Conservation (phyloP, 257 asterid genomes). For the Verbena officinalis region DNA sequence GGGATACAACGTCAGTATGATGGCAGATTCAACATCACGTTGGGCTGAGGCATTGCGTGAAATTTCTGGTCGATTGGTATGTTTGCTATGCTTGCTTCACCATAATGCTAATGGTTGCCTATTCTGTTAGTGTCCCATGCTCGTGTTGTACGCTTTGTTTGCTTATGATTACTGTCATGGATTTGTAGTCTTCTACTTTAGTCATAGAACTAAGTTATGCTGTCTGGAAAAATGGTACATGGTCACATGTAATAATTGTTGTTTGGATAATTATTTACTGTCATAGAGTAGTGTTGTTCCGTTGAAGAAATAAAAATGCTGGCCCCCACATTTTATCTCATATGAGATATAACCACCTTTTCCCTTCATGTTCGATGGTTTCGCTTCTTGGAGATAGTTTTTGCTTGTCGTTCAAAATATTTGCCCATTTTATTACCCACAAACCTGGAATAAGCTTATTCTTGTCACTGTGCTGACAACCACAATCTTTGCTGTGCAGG, state of each 20-base stretch:
- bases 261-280: background rate
- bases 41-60: slow-evolving; percentile 99
- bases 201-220: background rate
- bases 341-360: background rate
- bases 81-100: slow-evolving; percentile 30
- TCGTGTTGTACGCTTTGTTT: slow-evolving; percentile 9
- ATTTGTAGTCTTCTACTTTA: slow-evolving; percentile 6
- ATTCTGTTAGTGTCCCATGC: slow-evolving; percentile 16
- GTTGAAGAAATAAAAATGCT: slow-evolving; percentile 7
- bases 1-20: slow-evolving; percentile 99
- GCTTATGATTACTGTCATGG: slow-evolving; percentile 11
- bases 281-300: slow-evolving; percentile 6
- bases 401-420: background rate
- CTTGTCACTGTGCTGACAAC: slow-evolving; percentile 23
- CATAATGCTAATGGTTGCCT: slow-evolving; percentile 14
- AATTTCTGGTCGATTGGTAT: slow-evolving; percentile 98
- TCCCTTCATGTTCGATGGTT: background rate
- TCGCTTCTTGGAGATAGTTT: background rate
- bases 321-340: background rate
- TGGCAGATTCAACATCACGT: slow-evolving; percentile 99
- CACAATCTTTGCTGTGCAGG: slow-evolving; percentile 46
- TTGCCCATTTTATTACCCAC: background rate
- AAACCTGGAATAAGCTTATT: slow-evolving; percentile 14
- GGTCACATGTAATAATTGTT: background rate
- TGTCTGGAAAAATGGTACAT: slow-evolving; percentile 9